phyloP scores from a whole-genome alignment of 495 filamentous ascomycete genomes.

The Penicillium turbatum region DNA sequence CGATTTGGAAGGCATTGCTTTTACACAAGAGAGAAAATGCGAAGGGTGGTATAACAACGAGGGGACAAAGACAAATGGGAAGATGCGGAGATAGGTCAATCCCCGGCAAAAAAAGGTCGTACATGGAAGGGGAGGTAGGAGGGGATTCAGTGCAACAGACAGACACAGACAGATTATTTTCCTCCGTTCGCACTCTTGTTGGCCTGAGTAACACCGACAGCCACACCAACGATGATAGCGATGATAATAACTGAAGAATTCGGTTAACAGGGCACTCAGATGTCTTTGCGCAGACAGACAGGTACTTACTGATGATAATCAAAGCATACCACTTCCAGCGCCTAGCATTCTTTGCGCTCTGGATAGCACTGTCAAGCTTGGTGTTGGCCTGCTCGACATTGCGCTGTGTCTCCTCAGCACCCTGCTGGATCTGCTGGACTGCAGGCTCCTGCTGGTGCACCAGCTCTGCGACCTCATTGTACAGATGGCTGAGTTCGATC shows the following conservation, averaged over 20 bases:
- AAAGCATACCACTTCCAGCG: slow-evolving; percentile 99
- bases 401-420: slow-evolving; percentile 70
- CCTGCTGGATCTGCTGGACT: slow-evolving; percentile 73
- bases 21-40: slow-evolving; percentile 27
- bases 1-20: slow-evolving; percentile 23
- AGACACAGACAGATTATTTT: background rate
- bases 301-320: slow-evolving; percentile 68
- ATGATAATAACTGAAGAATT: slow-evolving; percentile 45
- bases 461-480: slow-evolving; percentile 77
- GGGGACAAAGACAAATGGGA: slow-evolving; percentile 12
- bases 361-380: slow-evolving; percentile 71
- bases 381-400: slow-evolving; percentile 78
- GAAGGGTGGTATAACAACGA: slow-evolving; percentile 32
- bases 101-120: slow-evolving; percentile 16
- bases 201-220: slow-evolving; percentile 43
- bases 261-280: background rate
- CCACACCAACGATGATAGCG: slow-evolving; percentile 46
- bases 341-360: slow-evolving; percentile 70
- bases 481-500: slow-evolving; percentile 76
- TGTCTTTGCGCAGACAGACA: background rate
- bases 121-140: slow-evolving; percentile 17
- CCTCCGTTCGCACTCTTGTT: slow-evolving; percentile 18
- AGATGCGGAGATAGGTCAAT: slow-evolving; percentile 5
- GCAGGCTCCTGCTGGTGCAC: slow-evolving; percentile 77
- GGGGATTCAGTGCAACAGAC: background rate